Base-by-base conservation (phyloP, 139 green algal genomes). In the Microglena sp. region DNA sequence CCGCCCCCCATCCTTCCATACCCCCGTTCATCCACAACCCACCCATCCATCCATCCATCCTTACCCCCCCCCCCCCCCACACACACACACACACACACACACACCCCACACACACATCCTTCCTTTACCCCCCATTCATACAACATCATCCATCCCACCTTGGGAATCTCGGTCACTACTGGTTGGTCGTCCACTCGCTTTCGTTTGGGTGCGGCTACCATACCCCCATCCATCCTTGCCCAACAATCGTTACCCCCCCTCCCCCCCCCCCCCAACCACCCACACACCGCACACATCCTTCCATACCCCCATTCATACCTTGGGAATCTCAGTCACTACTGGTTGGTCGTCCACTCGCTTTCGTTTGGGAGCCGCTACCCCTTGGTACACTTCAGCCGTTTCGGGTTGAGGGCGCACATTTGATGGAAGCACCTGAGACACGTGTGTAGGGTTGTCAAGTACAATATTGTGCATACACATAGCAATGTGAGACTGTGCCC, bases 341-440 rank as follows among this genome's bases (percentile, higher is more conserved):
- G 79, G 68, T 18, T 74, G 67, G 3, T 94, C 88, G 34, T 88
- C 75, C 4, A 95, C 85, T 0, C 69, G 64, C 53, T 87, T 89
- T 6, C 85, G 74, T 60, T 87, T 89, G 18, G 88, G 88, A 2
- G 88, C 88, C 1, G 75, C 69, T 43, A 95, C 88, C 3, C 87
- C 87, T 30, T 64, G 67, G 67, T 89, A 88, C 36, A 79, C 71
- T 55, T 84, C 75, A 0, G 70, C 67, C 22, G 63, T 64, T 15
- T 84, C 81, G 1, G 71, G 50, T 1, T 43, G 69, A 50, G 79
- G 74, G 40, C 79, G 77, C 21, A 90, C 71, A 50, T 50, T 50
- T n/a, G n/a, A n/a, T n/a, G n/a, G n/a, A n/a, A n/a, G n/a, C n/a
- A n/a, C n/a, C n/a, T n/a, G n/a, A n/a, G n/a, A n/a, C n/a, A n/a